Evolutionary conservation across 78 protist species (phyloP).

Genomic region (Dictyostelium brefeldianum): DNA sequence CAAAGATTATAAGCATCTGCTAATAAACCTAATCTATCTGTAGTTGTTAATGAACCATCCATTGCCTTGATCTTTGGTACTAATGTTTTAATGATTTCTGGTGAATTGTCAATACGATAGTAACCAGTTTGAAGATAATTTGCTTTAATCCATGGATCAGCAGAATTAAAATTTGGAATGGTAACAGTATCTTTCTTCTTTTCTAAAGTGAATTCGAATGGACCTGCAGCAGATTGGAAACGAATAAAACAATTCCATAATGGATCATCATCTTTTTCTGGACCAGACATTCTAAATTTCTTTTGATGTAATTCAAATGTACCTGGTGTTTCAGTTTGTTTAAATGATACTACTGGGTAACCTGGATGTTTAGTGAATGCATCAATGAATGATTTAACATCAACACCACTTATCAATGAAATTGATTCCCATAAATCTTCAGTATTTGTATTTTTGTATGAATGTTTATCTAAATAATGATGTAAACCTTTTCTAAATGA

Average conservation of each 20-base stretch:
- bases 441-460: slow-evolving; percentile 86
- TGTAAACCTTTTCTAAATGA: slow-evolving; percentile 86
- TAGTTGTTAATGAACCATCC: not conserved
- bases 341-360: slow-evolving; percentile 91
- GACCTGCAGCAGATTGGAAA: slow-evolving; percentile 14
- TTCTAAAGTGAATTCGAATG: not conserved
- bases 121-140: slow-evolving; percentile 88
- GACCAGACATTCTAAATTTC: slow-evolving; percentile 37
- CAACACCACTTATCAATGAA: slow-evolving; percentile 49
- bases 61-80: slow-evolving; percentile 23
- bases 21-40: slow-evolving; percentile 59
- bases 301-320: slow-evolving; percentile 33
- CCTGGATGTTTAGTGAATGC: slow-evolving; percentile 89
- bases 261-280: slow-evolving; percentile 33
- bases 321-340: slow-evolving; percentile 17
- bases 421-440: slow-evolving; percentile 94
- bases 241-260: slow-evolving; percentile 55
- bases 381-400: slow-evolving; percentile 85
- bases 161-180: slow-evolving; percentile 1
- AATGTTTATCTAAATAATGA: slow-evolving; percentile 75
- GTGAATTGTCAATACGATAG: slow-evolving; percentile 81
- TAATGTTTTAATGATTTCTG: not conserved
- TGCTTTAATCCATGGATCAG: slow-evolving; percentile 87
- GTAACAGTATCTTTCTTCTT: not conserved
- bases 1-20: slow-evolving; percentile 50